phyloP scores from a whole-genome alignment of 352 stramenopile species.

The Saprolegnia parasitica region DNA sequence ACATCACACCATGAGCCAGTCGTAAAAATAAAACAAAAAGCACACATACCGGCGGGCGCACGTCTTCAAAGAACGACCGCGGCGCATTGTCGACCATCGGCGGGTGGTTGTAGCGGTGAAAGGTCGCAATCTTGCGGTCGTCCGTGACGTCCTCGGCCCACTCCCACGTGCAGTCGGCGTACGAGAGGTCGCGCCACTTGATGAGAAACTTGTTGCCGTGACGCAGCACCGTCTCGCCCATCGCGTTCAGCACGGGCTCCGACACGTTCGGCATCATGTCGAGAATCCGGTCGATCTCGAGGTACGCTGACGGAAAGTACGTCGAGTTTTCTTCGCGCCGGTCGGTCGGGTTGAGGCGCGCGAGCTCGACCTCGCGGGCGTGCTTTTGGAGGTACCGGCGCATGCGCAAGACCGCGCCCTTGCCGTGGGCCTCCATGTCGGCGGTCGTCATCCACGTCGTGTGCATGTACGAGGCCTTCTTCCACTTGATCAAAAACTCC shows the following conservation, averaged over 20 bases:
- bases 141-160: conserved; percentile 87
- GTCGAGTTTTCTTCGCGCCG: conserved; percentile 49
- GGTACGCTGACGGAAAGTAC: conserved; percentile 80
- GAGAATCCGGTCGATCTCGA: conserved; percentile 81
- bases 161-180: conserved; percentile 87
- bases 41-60: conserved; percentile 41
- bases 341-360: conserved; percentile 34
- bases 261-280: conserved; percentile 64
- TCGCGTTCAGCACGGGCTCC: conserved; percentile 59
- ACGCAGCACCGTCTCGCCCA: conserved; percentile 43
- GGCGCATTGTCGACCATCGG: conserved; percentile 80
- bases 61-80: conserved; percentile 73
- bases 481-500: conserved; percentile 99
- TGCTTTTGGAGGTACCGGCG: conserved; percentile 86
- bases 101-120: conserved; percentile 81
- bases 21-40: neutral
- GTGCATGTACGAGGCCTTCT: conserved; percentile 96
- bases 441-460: conserved; percentile 95
- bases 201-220: conserved; percentile 88
- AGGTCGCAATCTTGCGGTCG: conserved; percentile 85
- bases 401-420: conserved; percentile 77
- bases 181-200: conserved; percentile 88
- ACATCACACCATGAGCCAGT: conserved; percentile 22
- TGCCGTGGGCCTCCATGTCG: conserved; percentile 89
- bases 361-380: conserved; percentile 65